Base-by-base conservation (phyloP, 768 basidiomycete species). In the Boletus sp. region DNA sequence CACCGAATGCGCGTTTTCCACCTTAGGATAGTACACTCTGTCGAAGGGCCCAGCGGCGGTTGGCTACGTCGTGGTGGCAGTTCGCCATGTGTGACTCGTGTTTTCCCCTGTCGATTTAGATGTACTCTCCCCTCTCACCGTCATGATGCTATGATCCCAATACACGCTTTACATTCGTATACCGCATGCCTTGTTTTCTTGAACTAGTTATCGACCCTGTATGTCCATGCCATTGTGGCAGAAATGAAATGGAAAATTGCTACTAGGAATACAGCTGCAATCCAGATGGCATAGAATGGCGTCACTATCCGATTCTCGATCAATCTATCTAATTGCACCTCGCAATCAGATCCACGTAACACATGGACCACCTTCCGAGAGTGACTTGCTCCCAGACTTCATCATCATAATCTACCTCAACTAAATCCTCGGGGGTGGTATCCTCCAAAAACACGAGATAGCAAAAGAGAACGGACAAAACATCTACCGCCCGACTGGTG, bases 371-470 rank as follows among this genome's bases (percentile, higher is more conserved):
- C 44, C 11, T 36, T 28, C 9, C 59, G 1, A 61, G 29, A 15
- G 2, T 18, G 29, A 54, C 51, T 1, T 20, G 12, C n/a, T 37
- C 2, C 60, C 64, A 65, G 7, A 55, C n/a, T 1, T 44, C 28
- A 41, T 63, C 53, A 24, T 17, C n/a, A n/a, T 35, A 53, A 1
- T 39, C 18, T 40, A 6, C 18, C 1, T 52, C 24, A 46, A 20
- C 17, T 7, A 48, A 0, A 6, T 45, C 12, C 10, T 50, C 47
- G n/a, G 39, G 29, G 0, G 42, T 29, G 9, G 29, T 12, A 20
- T 30, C 54, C 11, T 58, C 47, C n/a, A 65, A 35, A 41, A 56
- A 65, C 14, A 50, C 39, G 40, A 62, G 60, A 37, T 55, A 66
- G 50, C 50, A 57, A 42, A 62, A 41, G 15, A 59, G 40, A 39